Evolutionary conservation across 2,329 filamentous ascomycete genomes (phyloP).

Genomic region (Fusarium sp.): DNA sequence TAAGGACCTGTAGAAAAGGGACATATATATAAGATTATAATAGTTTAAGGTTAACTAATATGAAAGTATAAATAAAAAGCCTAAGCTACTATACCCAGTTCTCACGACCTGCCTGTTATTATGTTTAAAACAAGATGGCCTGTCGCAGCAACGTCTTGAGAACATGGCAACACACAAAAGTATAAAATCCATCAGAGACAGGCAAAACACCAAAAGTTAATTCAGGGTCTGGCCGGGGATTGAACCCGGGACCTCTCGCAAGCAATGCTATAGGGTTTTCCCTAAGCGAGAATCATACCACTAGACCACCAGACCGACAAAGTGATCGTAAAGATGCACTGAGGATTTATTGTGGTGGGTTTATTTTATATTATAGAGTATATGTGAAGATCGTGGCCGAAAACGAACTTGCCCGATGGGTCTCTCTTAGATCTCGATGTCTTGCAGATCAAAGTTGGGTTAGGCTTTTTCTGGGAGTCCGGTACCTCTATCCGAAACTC

Average conservation of each 20-base stretch:
- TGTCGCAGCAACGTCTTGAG: not conserved
- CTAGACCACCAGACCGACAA: slow-evolving; percentile 65
- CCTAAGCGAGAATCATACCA: slow-evolving; percentile 79
- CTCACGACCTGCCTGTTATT: not conserved
- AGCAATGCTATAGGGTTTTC: slow-evolving; percentile 51
- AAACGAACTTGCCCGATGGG: not conserved
- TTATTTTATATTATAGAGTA: not conserved
- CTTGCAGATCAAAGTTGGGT: slow-evolving; percentile 4
- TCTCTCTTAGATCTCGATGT: slow-evolving; percentile 5
- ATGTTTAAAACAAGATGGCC: not conserved
- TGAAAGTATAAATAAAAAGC: not conserved
- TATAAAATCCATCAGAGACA: not conserved
- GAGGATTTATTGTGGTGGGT: slow-evolving; percentile 16
- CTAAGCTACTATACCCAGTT: not conserved
- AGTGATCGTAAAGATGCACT: slow-evolving; percentile 7
- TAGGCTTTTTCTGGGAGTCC: not conserved
- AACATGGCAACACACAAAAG: not conserved
- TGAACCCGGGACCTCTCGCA: slow-evolving; percentile 59
- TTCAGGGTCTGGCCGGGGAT: slow-evolving; percentile 57
- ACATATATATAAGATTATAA: too few relatives aligned
- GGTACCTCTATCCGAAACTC: not conserved
- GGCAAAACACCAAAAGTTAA: slow-evolving; percentile 35
- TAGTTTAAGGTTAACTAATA: too few relatives aligned
- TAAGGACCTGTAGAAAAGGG: too few relatives aligned
- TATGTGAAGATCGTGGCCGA: not conserved